Conservation (phyloP, 345 rosid species). For the Tarenaya hassleriana region DNA sequence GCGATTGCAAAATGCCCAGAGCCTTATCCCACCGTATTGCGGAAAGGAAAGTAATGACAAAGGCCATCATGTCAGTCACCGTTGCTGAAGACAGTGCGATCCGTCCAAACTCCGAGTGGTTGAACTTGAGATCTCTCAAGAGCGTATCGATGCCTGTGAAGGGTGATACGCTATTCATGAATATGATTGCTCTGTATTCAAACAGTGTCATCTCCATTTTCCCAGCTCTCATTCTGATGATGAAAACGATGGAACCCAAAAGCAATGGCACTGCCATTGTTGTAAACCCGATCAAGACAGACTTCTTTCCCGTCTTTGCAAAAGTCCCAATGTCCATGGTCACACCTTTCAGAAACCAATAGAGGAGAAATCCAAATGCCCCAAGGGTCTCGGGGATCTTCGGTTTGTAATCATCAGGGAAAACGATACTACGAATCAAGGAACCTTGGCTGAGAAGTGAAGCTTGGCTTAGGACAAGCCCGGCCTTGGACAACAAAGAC, state of each 20-base stretch:
- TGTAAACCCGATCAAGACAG: constrained; percentile 23
- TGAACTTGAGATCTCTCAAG: constrained; percentile 39
- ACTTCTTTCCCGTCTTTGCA: constrained; percentile 19
- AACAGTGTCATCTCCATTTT: not conserved
- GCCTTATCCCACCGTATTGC: not conserved
- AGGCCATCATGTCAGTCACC: constrained; percentile 26
- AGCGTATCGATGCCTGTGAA: constrained; percentile 41
- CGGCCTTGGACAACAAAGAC: constrained; percentile 25
- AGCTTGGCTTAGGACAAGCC: constrained; percentile 23
- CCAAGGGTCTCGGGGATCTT: constrained; percentile 32
- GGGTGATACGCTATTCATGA: constrained; percentile 29
- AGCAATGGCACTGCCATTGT: constrained; percentile 28
- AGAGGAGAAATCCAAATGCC: constrained; percentile 34
- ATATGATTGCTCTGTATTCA: constrained; percentile 11
- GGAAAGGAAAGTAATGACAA: constrained; percentile 7
- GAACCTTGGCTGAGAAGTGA: constrained; percentile 11
- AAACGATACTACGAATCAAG: constrained; percentile 15
- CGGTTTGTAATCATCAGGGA: constrained; percentile 26
- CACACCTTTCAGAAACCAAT: constrained; percentile 45
- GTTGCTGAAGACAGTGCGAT: constrained; percentile 35
- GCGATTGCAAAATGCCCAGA: not conserved
- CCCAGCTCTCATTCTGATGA: constrained; percentile 5
- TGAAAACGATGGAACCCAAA: constrained; percentile 1
- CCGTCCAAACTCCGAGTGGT: constrained; percentile 48
- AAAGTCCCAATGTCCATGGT: constrained; percentile 36